phyloP scores from a whole-genome alignment of 257 asterid species.

The Solanum pimpinellifolium region DNA sequence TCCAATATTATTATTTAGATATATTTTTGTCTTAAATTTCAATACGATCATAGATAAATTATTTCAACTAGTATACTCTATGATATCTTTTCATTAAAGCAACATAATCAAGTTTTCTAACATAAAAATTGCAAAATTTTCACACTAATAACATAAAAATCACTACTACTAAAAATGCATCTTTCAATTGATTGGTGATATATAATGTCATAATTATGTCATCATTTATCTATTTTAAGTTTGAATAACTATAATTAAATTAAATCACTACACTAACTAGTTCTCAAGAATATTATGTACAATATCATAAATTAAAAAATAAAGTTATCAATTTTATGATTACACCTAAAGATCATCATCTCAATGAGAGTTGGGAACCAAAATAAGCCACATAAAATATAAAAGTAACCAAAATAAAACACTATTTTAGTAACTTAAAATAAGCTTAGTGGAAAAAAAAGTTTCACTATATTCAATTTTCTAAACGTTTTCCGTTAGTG shows the following conservation, averaged over 20 bases:
- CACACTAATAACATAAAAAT: background rate
- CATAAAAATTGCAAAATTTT: background rate
- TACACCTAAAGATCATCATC: background rate
- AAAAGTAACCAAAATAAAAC: no score
- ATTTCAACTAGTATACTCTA: background rate
- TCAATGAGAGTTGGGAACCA: background rate
- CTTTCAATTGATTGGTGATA: background rate
- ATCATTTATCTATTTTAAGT: background rate
- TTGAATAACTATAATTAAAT: background rate
- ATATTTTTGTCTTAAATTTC: background rate
- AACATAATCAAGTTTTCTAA: background rate
- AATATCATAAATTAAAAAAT: background rate
- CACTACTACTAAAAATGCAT: background rate
- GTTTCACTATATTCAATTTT: no score
- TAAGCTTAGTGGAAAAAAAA: no score
- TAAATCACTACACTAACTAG: background rate
- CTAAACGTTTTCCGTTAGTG: no score
- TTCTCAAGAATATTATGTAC: background rate
- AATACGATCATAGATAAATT: background rate
- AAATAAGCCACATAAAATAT: no score
- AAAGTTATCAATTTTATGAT: no score
- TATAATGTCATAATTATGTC: background rate
- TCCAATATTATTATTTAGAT: background rate
- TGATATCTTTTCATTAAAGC: background rate
- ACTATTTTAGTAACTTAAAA: no score